Evolutionary conservation across 257 asterid species (phyloP).

Genomic region (Capsicum chinense): DNA sequence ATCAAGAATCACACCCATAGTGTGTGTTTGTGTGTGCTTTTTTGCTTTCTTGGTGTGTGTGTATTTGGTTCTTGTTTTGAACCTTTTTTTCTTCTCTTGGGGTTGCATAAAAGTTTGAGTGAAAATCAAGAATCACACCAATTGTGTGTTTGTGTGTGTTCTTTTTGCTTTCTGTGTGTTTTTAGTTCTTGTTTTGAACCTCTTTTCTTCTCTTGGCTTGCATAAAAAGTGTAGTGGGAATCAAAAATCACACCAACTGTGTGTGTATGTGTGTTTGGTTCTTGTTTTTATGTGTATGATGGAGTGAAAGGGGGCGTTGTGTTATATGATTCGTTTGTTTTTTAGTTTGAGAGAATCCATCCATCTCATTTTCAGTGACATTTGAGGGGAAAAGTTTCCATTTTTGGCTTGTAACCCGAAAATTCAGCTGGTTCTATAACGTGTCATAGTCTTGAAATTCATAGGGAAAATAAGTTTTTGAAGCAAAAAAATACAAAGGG

Average conservation of each 20-base stretch:
- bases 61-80: no score
- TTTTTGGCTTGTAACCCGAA: slow-evolving; percentile 16
- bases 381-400: background rate
- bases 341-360: background rate
- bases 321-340: background rate
- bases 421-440: slow-evolving; percentile 8
- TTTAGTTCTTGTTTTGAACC: no score
- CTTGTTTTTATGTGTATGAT: slow-evolving; percentile 18
- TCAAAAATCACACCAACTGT: slow-evolving; percentile 5
- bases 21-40: background rate
- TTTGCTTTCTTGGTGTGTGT: background rate
- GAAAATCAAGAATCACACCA: slow-evolving; percentile 11
- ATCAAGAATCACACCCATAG: slow-evolving; percentile 19
- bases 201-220: no score
- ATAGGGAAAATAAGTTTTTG: no score
- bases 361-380: background rate
- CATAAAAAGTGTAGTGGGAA: background rate
- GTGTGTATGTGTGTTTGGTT: background rate
- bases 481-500: slow-evolving; percentile 16
- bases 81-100: no score
- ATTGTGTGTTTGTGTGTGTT: background rate
- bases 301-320: background rate
- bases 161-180: background rate
- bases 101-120: no score
- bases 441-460: slow-evolving; percentile 22